A percentile compares a stretch with the other conserved stretches of the same genome.
Evolutionary conservation across 345 rosid genomes (phyloP).

Genomic region (Melaleuca alternifolia): DNA sequence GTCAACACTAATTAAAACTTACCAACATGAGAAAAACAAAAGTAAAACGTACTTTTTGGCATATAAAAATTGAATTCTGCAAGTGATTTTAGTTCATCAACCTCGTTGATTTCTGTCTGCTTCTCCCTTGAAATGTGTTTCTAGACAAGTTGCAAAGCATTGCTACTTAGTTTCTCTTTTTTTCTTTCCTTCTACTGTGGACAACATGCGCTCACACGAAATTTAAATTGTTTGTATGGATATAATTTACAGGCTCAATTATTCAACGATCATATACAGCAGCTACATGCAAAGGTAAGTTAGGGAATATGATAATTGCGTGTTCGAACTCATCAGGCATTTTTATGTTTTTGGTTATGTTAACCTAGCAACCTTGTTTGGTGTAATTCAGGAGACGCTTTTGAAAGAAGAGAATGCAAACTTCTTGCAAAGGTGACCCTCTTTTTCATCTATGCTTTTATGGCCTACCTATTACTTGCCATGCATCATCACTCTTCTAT

Average conservation of each 20-base stretch:
- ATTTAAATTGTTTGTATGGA: background rate
- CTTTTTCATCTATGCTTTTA: background rate
- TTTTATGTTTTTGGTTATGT: background rate
- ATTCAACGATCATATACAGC: slow-evolving; percentile 26
- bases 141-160: background rate
- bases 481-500: background rate
- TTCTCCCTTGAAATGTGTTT: background rate
- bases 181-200: background rate
- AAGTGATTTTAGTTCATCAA: background rate
- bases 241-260: slow-evolving; percentile 23
- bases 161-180: background rate
- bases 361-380: background rate
- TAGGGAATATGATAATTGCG: background rate
- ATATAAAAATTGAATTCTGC: background rate
- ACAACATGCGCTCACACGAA: background rate
- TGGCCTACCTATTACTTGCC: background rate
- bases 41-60: background rate
- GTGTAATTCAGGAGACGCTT: slow-evolving; percentile 31
- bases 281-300: slow-evolving; percentile 32
- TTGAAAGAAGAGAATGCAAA: slow-evolving; percentile 35
- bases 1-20: background rate
- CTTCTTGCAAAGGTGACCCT: slow-evolving; percentile 24
- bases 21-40: background rate
- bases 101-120: background rate
- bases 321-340: too few relatives aligned